Evolutionary conservation across 108 stramenopile species (phyloP).

Genomic region (Cyclotella atomus): DNA sequence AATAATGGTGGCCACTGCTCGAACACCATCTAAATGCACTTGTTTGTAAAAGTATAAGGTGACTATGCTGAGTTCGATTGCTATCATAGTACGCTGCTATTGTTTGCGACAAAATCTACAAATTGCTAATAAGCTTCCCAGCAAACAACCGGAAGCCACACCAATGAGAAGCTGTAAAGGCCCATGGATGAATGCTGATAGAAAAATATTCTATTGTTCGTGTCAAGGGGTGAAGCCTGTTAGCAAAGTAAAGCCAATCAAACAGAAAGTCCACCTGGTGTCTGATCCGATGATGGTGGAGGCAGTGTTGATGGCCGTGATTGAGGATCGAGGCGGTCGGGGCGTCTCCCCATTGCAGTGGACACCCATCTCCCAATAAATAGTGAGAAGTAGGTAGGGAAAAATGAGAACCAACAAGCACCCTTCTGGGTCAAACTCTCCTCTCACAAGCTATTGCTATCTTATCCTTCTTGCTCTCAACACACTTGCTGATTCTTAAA

Average conservation of each 20-base stretch:
- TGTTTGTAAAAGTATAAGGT: conserved; percentile 22
- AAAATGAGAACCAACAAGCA: no score
- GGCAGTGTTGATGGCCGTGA: no score
- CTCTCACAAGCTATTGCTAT: no score
- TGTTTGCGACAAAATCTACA: conserved; percentile 11
- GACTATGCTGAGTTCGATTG: conserved; percentile 15
- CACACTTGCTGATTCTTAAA: no score
- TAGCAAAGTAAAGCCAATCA: conserved; percentile 49
- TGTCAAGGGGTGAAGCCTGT: conserved; percentile 28
- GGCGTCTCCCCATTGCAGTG: no score
- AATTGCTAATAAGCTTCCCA: background rate
- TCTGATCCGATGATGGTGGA: no score
- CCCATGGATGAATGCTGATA: conserved; percentile 31
- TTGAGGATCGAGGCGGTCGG: no score
- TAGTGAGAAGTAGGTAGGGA: no score
- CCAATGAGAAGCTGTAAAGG: conserved; percentile 39
- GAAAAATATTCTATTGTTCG: background rate
- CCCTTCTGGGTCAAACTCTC: no score
- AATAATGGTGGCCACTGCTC: conserved; percentile 27
- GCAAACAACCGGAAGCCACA: conserved; percentile 10
- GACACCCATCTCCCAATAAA: no score
- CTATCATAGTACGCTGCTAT: conserved; percentile 24
- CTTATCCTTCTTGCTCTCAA: no score
- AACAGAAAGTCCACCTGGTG: no score
- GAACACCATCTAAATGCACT: conserved; percentile 26